Evolutionary conservation across 225 moss, liverwort and hornwort genomes (phyloP), one percentile per base, ranked within the genome.

Genomic region (Neckera pumila): DNA sequence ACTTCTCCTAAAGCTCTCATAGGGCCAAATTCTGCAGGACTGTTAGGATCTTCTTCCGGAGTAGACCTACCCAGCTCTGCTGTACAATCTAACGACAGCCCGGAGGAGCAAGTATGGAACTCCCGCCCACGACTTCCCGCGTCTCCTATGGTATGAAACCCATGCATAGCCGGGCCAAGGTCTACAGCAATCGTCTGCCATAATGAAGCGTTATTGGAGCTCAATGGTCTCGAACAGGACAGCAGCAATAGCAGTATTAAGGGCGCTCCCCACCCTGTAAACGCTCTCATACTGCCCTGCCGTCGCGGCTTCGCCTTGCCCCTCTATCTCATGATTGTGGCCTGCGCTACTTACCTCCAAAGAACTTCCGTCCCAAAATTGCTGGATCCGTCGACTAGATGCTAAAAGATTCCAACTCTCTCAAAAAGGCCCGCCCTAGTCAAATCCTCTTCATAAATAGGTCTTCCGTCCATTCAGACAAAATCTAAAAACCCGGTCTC

Each of bases 1-100:
- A 95, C 97, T 89, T 94, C 96, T 65, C 95, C 96, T 84, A 92
- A 69, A 69, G 91, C 91, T 85, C 88, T 95, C 86, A 92, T 77
- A 58, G 86, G 86, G 42, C 90, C 93, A 89, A 77, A 66, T 71
- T 76, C 85, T 58, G 72, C 83, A 80, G 53, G 60, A 59, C 10
- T 45, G 5, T 72, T 18, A 34, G 18, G 28, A 64, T 91, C 88
- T 76, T 85, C 88, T 67, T 87, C 89, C 76, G 69, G 49, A 69
- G 34, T 45, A 67, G 75, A 63, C 80, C 75, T 76, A 75, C 83
- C 16, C 76, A 84, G 86, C 81, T 81, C 86, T 88, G 72, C 89
- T 89, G 30, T 77, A 87, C 85, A 87, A 18, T 89, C 85, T 79
- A 76, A 81, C 66, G 76, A 82, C 34, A 87, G 11, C 38, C 79